Percentiles rank a stretch among this genome's conserved stretches.
phyloP scores from a whole-genome alignment of 2,329 filamentous ascomycete species.

The Gremmenia infestans region DNA sequence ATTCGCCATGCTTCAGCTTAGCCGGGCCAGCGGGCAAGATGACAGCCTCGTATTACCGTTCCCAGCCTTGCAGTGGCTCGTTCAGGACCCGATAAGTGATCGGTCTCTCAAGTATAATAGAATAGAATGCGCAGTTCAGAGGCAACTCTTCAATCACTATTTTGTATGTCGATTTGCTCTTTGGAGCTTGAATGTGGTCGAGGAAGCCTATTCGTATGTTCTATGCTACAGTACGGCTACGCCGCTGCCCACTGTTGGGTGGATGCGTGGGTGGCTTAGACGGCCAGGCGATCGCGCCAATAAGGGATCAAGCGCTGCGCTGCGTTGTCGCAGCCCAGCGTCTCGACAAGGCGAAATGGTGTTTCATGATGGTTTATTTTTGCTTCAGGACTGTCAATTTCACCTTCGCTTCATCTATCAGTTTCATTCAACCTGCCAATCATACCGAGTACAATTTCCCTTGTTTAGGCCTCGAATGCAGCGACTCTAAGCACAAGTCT shows the following conservation, averaged over 20 bases:
- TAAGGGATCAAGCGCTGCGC: background rate
- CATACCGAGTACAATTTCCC: background rate
- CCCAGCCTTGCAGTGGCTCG: slow-evolving; percentile 3
- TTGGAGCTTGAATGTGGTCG: slow-evolving; percentile 1
- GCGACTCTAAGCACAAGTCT: too few species aligned
- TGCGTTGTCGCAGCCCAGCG: background rate
- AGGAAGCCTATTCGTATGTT: slow-evolving; percentile 8
- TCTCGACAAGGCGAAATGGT: background rate
- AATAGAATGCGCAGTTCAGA: too few species aligned
- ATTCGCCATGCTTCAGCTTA: slow-evolving; percentile 15
- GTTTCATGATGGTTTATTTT: slow-evolving; percentile 6
- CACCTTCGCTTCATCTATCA: background rate
- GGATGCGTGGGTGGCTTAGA: slow-evolving; percentile 5
- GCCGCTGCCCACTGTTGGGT: slow-evolving; percentile 1
- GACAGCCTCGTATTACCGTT: slow-evolving; percentile 3
- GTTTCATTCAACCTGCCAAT: background rate
- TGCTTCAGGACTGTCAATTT: background rate
- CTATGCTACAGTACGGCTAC: background rate
- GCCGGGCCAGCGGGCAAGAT: background rate
- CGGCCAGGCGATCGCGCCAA: background rate
- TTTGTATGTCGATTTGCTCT: background rate
- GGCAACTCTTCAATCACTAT: too few species aligned
- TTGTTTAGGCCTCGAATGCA: too few species aligned
- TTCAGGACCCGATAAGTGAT: background rate
- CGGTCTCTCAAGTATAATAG: too few species aligned